Base-by-base conservation (phyloP, 257 asterid species). In the Solanum neorickii region DNA sequence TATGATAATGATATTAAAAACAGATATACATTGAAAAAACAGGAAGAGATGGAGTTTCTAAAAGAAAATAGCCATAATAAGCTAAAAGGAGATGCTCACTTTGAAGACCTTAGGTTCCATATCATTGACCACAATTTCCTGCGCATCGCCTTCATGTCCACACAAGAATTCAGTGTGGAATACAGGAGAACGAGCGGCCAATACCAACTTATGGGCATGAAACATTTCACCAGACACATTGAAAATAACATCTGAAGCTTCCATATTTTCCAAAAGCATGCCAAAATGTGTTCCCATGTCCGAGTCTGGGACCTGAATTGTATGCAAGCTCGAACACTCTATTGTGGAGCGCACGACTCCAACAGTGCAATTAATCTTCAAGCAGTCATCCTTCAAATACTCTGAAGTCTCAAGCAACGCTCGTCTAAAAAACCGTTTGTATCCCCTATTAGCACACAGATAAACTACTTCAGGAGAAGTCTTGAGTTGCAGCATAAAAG, bases 301-400 rank as follows among this genome's bases (percentile, higher is more conserved):
- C 59, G 96, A 93, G 83, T 94, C 98, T 29, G 99, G 98, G 90
- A 97, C 96, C 87, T 94, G 96, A 89, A 97, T 95, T 5, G 97
- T 92, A 90, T 92, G 96, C 87, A 94, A 89, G 88, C 93, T 93
- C 46, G 97, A 94, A 92, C 98, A 94, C 87, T 96, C 99, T 76
- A 92, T 92, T 41, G 95, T 98, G 87, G 99, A 97, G 70, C 95
- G 98, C 86, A 97, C 99, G 73, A 97, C 99, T 87, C 99, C 99
- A 84, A 97, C 99, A 78, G 99, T 97, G 88, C 99, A 97, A 90
- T 96, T 97, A 92, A 97, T 97, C 93, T 94, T 95, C 96, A 97
- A 91, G 93, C 99, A 96, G 91, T 96, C 99, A 88, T 96, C 98
- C 94, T 95, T 96, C n/a, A 96, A 96, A 93, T 94, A 96, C 91